Evolutionary conservation across 306 rosid species (phyloP).

Genomic region (Acacia crassicarpa): DNA sequence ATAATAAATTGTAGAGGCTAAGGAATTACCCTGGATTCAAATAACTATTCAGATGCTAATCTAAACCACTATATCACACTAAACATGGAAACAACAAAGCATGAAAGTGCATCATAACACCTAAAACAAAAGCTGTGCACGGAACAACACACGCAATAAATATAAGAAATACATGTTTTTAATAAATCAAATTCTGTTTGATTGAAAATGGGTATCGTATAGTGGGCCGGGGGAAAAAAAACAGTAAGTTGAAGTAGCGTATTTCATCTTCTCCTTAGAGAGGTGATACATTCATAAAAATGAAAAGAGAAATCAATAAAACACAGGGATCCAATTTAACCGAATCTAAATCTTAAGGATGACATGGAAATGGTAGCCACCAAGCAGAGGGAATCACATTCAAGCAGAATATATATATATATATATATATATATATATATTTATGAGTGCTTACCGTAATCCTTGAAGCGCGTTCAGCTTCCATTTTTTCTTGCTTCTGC

Average conservation of each 20-base stretch:
- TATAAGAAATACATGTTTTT: background rate
- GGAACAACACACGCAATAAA: background rate
- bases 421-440: too few species aligned
- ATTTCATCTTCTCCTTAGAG: background rate
- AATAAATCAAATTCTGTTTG: background rate
- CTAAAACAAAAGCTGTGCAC: background rate
- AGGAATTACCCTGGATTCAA: slow-evolving; percentile 28
- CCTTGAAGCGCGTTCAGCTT: slow-evolving; percentile 73
- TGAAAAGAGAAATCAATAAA: background rate
- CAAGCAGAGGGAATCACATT: background rate
- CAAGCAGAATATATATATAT: background rate
- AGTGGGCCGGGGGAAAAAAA: background rate
- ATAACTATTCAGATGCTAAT: background rate
- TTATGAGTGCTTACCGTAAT: slow-evolving; percentile 53
- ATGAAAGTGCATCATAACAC: background rate
- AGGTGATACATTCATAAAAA: background rate
- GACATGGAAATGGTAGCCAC: background rate
- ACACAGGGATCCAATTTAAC: background rate
- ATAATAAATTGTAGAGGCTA: background rate
- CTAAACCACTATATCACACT: slow-evolving; percentile 20
- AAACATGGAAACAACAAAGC: background rate
- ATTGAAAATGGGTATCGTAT: background rate
- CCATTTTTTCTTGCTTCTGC: slow-evolving; percentile 65
- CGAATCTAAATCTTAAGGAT: background rate
- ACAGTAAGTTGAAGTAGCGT: background rate